Evolutionary conservation across 225 moss, liverwort and hornwort genomes (phyloP).

Genomic region (Neckera pumila): DNA sequence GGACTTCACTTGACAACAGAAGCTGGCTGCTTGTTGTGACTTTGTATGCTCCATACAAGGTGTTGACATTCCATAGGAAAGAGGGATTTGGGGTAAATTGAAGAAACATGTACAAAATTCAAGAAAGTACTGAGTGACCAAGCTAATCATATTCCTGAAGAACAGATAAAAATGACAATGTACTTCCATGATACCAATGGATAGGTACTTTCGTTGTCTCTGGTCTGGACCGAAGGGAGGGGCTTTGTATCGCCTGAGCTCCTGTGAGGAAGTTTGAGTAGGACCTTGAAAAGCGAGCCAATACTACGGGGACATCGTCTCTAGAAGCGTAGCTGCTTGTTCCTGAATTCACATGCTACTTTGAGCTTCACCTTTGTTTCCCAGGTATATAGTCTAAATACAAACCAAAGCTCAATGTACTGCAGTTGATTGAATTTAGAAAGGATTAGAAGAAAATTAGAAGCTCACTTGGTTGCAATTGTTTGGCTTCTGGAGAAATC

Average conservation of each 20-base stretch:
- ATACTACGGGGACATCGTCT: too few species aligned
- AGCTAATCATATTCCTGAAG: background rate
- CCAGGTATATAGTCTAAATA: background rate
- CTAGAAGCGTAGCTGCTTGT: background rate
- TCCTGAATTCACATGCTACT: background rate
- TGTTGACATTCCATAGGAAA: too few species aligned
- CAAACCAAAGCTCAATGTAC: background rate
- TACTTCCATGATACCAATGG: background rate
- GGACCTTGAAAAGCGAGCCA: too few species aligned
- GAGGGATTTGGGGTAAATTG: background rate
- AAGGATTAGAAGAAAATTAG: background rate
- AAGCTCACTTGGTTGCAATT: background rate
- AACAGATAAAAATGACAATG: background rate
- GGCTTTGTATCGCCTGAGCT: background rate
- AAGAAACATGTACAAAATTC: background rate
- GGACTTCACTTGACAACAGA: background rate
- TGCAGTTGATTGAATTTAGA: background rate
- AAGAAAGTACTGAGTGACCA: background rate
- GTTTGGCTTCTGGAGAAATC: background rate
- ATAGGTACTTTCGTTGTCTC: too few species aligned
- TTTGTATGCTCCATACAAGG: background rate
- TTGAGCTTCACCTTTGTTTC: background rate
- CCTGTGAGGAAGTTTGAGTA: background rate
- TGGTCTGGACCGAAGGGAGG: background rate
- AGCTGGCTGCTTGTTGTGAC: background rate